Conservation (phyloP, 2,329 filamentous ascomycete genomes). For the Dactylonectria estremocensis region DNA sequence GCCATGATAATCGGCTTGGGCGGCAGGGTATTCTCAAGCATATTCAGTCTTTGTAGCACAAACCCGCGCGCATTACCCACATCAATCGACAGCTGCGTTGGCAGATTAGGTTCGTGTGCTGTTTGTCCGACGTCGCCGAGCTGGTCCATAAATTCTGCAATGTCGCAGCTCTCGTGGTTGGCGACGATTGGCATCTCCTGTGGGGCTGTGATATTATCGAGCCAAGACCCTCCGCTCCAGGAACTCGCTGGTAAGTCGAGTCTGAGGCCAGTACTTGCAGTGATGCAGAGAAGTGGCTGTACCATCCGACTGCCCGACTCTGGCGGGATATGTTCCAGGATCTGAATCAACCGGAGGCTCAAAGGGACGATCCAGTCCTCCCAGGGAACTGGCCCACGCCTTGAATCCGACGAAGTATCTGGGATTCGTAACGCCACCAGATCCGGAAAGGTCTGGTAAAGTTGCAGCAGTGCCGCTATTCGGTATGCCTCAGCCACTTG, state of each 20-base stretch:
- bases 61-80: slow-evolving; percentile 57
- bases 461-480: slow-evolving; percentile 56
- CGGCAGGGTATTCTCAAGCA: slow-evolving; percentile 58
- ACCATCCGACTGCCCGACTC: slow-evolving; percentile 56
- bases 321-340: slow-evolving; percentile 54
- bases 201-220: not conserved
- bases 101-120: slow-evolving; percentile 28
- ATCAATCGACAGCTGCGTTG: slow-evolving; percentile 52
- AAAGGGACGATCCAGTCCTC: slow-evolving; percentile 56
- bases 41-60: slow-evolving; percentile 55
- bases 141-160: slow-evolving; percentile 28
- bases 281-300: slow-evolving; percentile 56
- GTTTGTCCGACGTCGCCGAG: slow-evolving; percentile 24
- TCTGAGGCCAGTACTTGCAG: slow-evolving; percentile 54
- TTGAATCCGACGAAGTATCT: slow-evolving; percentile 10
- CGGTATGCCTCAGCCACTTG: slow-evolving; percentile 58
- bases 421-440: slow-evolving; percentile 53
- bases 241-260: slow-evolving; percentile 37
- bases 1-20: slow-evolving; percentile 60
- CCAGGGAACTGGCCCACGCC: slow-evolving; percentile 50
- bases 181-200: slow-evolving; percentile 15
- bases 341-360: slow-evolving; percentile 52
- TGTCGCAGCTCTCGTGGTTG: slow-evolving; percentile 24
- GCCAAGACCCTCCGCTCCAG: slow-evolving; percentile 13
- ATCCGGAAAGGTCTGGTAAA: slow-evolving; percentile 59